Evolutionary conservation across 208 protist species (phyloP).

Genomic region (Endotrypanum monterogeii): DNA sequence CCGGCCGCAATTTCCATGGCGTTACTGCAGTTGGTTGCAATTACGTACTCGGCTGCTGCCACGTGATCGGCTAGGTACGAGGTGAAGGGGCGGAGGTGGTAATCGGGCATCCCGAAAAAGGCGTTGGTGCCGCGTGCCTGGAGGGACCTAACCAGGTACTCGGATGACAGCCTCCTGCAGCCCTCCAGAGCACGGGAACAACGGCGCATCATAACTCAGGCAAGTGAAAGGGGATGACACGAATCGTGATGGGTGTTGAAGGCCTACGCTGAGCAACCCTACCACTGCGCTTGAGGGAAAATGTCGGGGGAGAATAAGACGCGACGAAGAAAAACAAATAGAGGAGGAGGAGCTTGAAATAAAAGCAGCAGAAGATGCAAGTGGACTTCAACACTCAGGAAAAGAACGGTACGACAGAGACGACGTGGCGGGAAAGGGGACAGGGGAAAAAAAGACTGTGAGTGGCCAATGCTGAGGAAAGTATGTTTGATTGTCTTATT

Average conservation of each 20-base stretch:
- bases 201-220: conserved; percentile 9
- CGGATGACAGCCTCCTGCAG: conserved; percentile 37
- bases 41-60: conserved; percentile 57
- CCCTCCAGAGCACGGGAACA: conserved; percentile 5
- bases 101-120: conserved; percentile 91
- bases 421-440: too few species aligned
- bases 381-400: too few species aligned
- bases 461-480: too few species aligned
- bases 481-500: too few species aligned
- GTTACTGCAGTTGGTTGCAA: conserved; percentile 85
- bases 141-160: conserved; percentile 51
- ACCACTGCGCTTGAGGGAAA: background rate
- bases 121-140: conserved; percentile 42
- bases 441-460: too few species aligned
- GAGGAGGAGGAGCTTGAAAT: too few species aligned
- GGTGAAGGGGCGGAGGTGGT: conserved; percentile 76
- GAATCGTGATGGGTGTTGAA: background rate
- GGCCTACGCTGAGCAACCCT: background rate
- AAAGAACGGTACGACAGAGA: too few species aligned
- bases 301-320: background rate
- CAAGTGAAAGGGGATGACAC: background rate
- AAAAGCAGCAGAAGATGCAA: too few species aligned
- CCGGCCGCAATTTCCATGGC: conserved; percentile 81
- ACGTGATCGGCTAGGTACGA: conserved; percentile 75
- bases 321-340: background rate